Conservation (phyloP, 2,329 filamentous ascomycete species). For the Colletotrichum sp. region DNA sequence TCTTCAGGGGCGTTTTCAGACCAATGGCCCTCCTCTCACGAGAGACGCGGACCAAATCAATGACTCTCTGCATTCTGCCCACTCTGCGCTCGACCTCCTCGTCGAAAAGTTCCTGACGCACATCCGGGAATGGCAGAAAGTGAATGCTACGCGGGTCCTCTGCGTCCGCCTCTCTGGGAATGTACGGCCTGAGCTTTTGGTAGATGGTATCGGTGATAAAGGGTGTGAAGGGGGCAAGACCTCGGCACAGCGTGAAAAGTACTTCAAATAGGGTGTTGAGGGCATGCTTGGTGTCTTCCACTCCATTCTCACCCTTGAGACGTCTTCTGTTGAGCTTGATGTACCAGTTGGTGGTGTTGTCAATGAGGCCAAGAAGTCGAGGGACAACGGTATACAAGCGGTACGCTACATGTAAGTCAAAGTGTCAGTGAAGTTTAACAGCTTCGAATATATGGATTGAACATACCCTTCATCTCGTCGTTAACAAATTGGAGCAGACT, state of each 20-base stretch:
- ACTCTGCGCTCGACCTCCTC: slow-evolving; percentile 85
- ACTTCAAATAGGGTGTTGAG: slow-evolving; percentile 95
- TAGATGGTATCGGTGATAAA: slow-evolving; percentile 98
- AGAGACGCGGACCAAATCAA: slow-evolving; percentile 86
- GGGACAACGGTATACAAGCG: slow-evolving; percentile 92
- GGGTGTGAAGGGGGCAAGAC: slow-evolving; percentile 91
- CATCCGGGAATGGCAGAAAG: slow-evolving; percentile 89
- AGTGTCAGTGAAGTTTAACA: background rate
- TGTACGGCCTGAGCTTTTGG: slow-evolving; percentile 78
- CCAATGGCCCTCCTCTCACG: slow-evolving; percentile 85
- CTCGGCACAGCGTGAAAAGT: slow-evolving; percentile 85
- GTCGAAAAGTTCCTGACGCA: slow-evolving; percentile 88
- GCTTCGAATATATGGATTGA: background rate
- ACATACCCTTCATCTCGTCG: slow-evolving; percentile 80
- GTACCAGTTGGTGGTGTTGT: slow-evolving; percentile 99
- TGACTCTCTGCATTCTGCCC: slow-evolving; percentile 91
- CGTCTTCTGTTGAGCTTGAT: slow-evolving; percentile 93
- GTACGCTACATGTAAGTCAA: slow-evolving; percentile 54
- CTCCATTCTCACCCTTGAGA: slow-evolving; percentile 86
- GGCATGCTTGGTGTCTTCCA: slow-evolving; percentile 86
- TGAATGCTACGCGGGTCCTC: slow-evolving; percentile 87
- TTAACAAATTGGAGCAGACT: slow-evolving; percentile 92
- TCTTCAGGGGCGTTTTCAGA: slow-evolving; percentile 90
- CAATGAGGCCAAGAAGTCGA: slow-evolving; percentile 80
- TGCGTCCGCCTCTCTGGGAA: slow-evolving; percentile 71